Evolutionary conservation across 768 basidiomycete species (phyloP), one percentile per base, ranked within the genome.

Genomic region (Suillus sp.): DNA sequence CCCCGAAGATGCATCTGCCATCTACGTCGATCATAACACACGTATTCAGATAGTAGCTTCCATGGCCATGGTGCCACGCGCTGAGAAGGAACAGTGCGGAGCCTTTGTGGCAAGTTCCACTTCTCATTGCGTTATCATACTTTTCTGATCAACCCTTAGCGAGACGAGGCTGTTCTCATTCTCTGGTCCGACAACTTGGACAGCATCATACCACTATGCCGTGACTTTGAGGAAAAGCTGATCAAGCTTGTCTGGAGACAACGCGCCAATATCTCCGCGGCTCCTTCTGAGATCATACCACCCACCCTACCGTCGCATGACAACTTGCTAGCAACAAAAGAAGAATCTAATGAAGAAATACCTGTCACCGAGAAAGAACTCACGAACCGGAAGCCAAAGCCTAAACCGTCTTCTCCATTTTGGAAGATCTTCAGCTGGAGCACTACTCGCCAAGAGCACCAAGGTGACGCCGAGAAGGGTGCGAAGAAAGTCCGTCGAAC

Each of bases 31-130:
- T 75, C 72, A 75, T 61, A 86, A 94, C 71, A 95, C 93, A 1
- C 89, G 92, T 7, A 95, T 96, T 59, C 94, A 96, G 75, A 87
- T 96, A 62, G 74, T 96, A 30, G 89, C 92, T 63, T 84, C 84
- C 18, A 86, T 95, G 67, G 69, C 72, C 59, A 81, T 84, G 62
- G 78, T 96, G 47, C 85, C 89, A 7, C 82, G 84, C 45, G 93
- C 93, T 8, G 91, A 95, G 72, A 95, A 95, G 78, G 93, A 95
- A 71, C 93, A 95, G 69, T 93, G 90, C 57, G 94, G 88, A 22
- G 94, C 94, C 14, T 96, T 96, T 72, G 83, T 94, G 60, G 91
- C 90, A 73, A 70, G 84, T 81, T 35, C 32, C n/a, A 11, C 13
- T 47, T 56, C n/a, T 45, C 50, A 51, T 53, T 65, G 0, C 51